These are phyloP conservation scores for Paracorniculantispora psalliotae DNA, from an alignment of 2,329 filamentous ascomycete species.

Conservation along the genomic window DNA sequence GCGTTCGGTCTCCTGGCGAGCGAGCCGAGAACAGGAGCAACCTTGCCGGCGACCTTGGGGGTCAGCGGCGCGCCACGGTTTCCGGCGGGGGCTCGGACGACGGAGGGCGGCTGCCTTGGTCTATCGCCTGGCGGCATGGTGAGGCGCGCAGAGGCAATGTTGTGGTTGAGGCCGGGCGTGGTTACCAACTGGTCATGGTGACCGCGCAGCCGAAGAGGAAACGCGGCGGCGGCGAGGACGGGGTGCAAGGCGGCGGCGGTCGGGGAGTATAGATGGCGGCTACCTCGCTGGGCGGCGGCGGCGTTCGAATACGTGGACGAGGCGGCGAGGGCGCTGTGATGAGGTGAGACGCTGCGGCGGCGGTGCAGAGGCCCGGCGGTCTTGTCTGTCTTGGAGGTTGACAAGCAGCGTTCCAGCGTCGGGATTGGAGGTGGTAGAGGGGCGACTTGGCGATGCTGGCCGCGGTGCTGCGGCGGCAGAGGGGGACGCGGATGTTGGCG, in stretches of 20 bases:
- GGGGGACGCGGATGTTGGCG: constrained; percentile 1
- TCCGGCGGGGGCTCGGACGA: constrained; percentile 50
- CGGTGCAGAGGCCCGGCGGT: neutral
- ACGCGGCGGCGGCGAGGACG: constrained; percentile 5
- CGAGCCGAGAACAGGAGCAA: constrained; percentile 37
- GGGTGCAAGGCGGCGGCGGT: neutral
- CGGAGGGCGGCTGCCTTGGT: constrained; percentile 65
- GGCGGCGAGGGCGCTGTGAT: neutral
- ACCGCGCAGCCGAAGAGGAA: constrained; percentile 2
- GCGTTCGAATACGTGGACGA: neutral
- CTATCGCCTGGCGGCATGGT: constrained; percentile 37
- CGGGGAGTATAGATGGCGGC: constrained; percentile 1
- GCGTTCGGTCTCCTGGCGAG: constrained; percentile 31
- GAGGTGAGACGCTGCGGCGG: neutral
- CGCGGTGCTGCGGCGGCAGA: neutral
- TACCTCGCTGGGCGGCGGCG: constrained; percentile 6
- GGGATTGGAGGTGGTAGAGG: neutral
- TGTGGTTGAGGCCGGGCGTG: constrained; percentile 1
- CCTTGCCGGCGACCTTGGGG: constrained; percentile 46
- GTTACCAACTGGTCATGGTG: constrained; percentile 7
- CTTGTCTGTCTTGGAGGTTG: neutral
- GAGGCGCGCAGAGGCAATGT: constrained; percentile 7
- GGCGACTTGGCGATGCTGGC: neutral
- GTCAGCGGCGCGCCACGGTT: constrained; percentile 42
- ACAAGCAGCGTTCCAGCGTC: constrained; percentile 4